These are phyloP conservation scores for Nannochloropsis granulata DNA, from an alignment of 108 stramenopile genomes.

Conservation along the genomic window DNA sequence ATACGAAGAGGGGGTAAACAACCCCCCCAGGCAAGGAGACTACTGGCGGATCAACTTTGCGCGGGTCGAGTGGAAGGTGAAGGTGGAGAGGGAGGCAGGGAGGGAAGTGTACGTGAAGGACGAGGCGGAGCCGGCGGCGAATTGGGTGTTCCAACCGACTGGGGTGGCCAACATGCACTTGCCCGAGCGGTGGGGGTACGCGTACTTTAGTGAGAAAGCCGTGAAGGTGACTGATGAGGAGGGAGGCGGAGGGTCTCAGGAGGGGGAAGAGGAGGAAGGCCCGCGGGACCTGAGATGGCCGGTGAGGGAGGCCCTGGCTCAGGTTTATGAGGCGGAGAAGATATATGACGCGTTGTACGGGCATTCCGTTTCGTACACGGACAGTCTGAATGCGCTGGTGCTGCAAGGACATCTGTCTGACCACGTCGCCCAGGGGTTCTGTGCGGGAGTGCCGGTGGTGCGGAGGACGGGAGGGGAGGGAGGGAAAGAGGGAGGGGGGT, in stretches of 20 bases:
- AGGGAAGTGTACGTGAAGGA: not conserved
- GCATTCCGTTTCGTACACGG: not conserved
- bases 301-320: not conserved
- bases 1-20: not conserved
- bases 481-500: not conserved
- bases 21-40: not conserved
- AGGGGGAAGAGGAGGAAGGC: not conserved
- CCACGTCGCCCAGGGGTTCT: not conserved
- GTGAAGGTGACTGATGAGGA: not conserved
- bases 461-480: not conserved
- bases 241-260: not conserved
- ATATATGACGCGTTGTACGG: not conserved
- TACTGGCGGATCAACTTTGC: constrained; percentile 8
- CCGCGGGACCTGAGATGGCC: not conserved
- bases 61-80: not conserved
- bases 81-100: not conserved
- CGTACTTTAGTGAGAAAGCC: not conserved
- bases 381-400: not conserved
- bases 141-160: not conserved
- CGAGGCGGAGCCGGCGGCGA: not conserved
- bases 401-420: not conserved
- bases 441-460: not conserved
- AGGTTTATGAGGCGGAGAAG: not conserved
- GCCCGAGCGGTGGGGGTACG: constrained; percentile 8
- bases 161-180: not conserved